phyloP scores from a whole-genome alignment of 768 basidiomycete species.

The Kwoniella sp. region DNA sequence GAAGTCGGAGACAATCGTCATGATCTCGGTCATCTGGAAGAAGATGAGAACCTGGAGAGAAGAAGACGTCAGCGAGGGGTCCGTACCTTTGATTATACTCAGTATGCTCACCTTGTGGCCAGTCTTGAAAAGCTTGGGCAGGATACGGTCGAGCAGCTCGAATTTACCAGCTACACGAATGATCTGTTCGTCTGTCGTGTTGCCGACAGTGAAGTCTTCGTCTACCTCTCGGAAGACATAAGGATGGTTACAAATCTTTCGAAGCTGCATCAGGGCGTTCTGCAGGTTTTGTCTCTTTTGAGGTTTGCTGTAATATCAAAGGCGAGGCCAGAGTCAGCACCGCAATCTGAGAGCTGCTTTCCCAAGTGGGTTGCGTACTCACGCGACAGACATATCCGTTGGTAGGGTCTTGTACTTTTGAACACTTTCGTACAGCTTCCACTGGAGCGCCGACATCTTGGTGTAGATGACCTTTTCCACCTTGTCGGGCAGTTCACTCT shows the following conservation, averaged over 20 bases:
- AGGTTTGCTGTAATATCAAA: constrained; percentile 27
- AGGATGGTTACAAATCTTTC: constrained; percentile 98
- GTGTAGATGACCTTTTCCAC: constrained; percentile 98
- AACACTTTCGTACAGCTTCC: constrained; percentile 93
- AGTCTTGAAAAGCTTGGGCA: constrained; percentile 91
- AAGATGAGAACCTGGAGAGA: constrained; percentile 82
- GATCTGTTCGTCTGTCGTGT: constrained; percentile 79
- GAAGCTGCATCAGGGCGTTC: constrained; percentile 95
- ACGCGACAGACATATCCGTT: constrained; percentile 66
- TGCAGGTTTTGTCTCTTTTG: constrained; percentile 55
- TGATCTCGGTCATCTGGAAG: constrained; percentile 99
- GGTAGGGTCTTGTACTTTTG: constrained; percentile 89
- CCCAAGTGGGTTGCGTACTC: constrained; percentile 18
- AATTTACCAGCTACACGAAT: constrained; percentile 89
- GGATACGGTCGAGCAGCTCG: constrained; percentile 82
- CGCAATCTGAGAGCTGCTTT: background rate
- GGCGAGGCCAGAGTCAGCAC: background rate
- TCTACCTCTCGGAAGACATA: constrained; percentile 95
- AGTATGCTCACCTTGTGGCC: constrained; percentile 73
- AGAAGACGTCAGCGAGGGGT: background rate
- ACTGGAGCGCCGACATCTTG: constrained; percentile 88
- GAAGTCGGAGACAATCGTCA: constrained; percentile 98
- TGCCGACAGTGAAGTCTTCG: constrained; percentile 83
- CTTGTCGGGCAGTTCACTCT: constrained; percentile 92
- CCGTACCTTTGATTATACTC: background rate